These are phyloP conservation scores for Aureobasidium zeae DNA, from an alignment of 2,329 filamentous ascomycete species.

Conservation along the genomic window DNA sequence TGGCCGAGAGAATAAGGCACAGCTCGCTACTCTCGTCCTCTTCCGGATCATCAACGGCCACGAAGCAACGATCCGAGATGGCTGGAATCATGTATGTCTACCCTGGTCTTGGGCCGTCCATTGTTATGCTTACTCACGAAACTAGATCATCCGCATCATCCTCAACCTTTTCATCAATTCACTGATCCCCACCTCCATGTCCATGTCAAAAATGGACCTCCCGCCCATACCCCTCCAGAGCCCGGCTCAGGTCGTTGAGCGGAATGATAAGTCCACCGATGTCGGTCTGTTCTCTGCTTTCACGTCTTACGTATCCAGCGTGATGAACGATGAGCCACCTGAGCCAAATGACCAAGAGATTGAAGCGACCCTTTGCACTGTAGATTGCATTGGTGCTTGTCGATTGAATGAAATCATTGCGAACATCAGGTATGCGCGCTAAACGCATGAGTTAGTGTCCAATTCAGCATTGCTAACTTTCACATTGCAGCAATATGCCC, in stretches of 20 bases:
- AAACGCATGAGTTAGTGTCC: no score
- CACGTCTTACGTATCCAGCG: constrained; percentile 95
- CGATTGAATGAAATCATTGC: constrained; percentile 71
- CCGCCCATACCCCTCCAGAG: constrained; percentile 80
- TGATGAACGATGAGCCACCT: constrained; percentile 92
- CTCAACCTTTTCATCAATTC: constrained; percentile 95
- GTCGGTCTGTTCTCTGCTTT: constrained; percentile 87
- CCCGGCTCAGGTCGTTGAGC: constrained; percentile 86
- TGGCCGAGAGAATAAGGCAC: constrained; percentile 84
- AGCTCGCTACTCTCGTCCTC: constrained; percentile 87
- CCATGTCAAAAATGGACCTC: constrained; percentile 57
- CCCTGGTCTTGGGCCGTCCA: no score
- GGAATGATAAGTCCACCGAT: constrained; percentile 67
- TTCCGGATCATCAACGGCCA: constrained; percentile 86
- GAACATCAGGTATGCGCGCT: constrained; percentile 69
- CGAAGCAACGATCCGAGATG: constrained; percentile 63
- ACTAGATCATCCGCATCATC: constrained; percentile 78
- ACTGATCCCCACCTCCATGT: constrained; percentile 74
- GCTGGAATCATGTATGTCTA: constrained; percentile 65
- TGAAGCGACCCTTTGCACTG: constrained; percentile 86
- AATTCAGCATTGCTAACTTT: no score
- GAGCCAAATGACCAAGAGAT: constrained; percentile 96
- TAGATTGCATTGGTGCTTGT: constrained; percentile 89
- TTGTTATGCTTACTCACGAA: constrained; percentile 84
- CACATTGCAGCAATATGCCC: constrained; percentile 53